Conservation (phyloP, 352 stramenopile species). For the Thalassiosira mediterranea region DNA sequence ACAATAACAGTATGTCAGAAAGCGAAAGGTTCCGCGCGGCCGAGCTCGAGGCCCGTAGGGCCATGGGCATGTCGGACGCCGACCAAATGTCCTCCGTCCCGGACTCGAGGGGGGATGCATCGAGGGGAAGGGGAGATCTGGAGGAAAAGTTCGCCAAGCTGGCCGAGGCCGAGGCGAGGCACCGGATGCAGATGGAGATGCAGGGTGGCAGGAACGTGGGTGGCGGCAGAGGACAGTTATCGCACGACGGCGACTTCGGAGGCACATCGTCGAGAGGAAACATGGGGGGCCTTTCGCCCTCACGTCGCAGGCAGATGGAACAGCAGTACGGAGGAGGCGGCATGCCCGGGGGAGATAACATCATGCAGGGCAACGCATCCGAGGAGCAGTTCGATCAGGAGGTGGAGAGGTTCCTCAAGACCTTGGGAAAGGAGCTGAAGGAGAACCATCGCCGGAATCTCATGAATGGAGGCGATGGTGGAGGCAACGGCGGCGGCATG, state of each 20-base stretch:
- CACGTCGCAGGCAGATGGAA: neutral
- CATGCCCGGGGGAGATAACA: neutral
- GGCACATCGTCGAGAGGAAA: neutral
- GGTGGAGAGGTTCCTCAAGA: conserved; percentile 37
- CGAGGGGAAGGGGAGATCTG: conserved; percentile 10
- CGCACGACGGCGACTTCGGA: neutral
- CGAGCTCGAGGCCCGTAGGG: neutral
- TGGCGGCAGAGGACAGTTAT: neutral
- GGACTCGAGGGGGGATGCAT: neutral
- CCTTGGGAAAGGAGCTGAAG: neutral
- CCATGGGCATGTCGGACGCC: neutral
- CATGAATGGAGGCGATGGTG: neutral
- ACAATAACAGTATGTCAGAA: neutral
- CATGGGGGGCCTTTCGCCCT: conserved; percentile 8
- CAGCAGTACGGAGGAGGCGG: neutral
- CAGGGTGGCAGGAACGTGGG: neutral
- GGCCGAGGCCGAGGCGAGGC: conserved; percentile 30
- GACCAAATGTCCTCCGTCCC: neutral
- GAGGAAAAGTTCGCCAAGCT: conserved; percentile 29
- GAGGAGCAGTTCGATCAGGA: conserved; percentile 43
- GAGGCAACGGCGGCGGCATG: neutral
- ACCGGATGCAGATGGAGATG: conserved; percentile 38
- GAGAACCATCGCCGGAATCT: neutral
- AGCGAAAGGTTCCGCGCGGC: neutral
- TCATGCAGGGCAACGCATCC: neutral